These are phyloP conservation scores for Ustilago loliicola DNA, from an alignment of 1,284 basidiomycete genomes.

Conservation along the genomic window DNA sequence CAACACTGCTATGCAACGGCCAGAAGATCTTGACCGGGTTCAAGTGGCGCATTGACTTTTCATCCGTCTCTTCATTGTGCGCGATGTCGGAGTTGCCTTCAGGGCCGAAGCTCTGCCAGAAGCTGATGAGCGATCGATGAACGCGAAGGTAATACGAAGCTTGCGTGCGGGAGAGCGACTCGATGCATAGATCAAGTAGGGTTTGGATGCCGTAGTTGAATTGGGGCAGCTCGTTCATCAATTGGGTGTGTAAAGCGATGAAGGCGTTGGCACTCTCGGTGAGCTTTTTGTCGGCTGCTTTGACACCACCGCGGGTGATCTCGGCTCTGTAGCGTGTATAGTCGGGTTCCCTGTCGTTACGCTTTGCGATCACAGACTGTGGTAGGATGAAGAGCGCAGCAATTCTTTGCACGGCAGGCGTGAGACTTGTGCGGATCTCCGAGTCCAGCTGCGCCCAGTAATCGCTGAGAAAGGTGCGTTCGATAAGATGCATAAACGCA, in stretches of 20 bases:
- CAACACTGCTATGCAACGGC: constrained; percentile 44
- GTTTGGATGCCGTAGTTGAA: constrained; percentile 69
- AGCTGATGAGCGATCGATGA: constrained; percentile 37
- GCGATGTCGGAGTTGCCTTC: constrained; percentile 42
- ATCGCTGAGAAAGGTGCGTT: constrained; percentile 31
- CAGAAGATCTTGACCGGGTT: constrained; percentile 59
- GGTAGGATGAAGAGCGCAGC: constrained; percentile 56
- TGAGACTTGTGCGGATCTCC: constrained; percentile 49
- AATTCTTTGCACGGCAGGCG: constrained; percentile 66
- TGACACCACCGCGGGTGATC: constrained; percentile 29
- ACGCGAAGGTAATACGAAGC: constrained; percentile 62
- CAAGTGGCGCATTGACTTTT: constrained; percentile 46
- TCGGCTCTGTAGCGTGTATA: constrained; percentile 65
- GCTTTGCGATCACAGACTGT: constrained; percentile 67
- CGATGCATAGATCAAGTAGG: constrained; percentile 69
- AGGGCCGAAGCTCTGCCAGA: constrained; percentile 42
- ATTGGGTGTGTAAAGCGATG: constrained; percentile 69
- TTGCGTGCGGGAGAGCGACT: constrained; percentile 68
- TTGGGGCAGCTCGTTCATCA: constrained; percentile 71
- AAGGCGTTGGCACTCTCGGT: constrained; percentile 68
- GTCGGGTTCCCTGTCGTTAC: constrained; percentile 69
- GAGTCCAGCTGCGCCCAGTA: constrained; percentile 52
- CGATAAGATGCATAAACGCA: constrained; percentile 37
- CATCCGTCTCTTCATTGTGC: constrained; percentile 39
- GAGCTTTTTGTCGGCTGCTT: constrained; percentile 51